phyloP scores from a whole-genome alignment of 2,329 filamentous ascomycete genomes.

The Aspergillus ruber region DNA sequence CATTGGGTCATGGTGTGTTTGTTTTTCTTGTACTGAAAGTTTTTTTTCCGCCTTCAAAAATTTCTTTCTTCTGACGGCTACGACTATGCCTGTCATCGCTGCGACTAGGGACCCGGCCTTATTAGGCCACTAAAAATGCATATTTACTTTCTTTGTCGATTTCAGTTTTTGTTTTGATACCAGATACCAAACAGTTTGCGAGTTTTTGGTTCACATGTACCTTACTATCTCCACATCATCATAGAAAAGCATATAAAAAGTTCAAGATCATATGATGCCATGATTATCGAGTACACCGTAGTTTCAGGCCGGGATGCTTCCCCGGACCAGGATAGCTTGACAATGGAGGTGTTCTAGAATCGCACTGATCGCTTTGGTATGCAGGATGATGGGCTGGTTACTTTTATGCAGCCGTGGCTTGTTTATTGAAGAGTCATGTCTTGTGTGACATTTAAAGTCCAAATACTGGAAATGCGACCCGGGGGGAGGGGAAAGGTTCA shows the following conservation, averaged over 20 bases:
- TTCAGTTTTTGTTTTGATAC: conserved; percentile 4
- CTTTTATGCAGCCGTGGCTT: too few species aligned
- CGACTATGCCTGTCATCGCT: neutral
- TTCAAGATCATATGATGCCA: neutral
- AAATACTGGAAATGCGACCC: too few species aligned
- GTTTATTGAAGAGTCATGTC: too few species aligned
- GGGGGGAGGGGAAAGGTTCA: too few species aligned
- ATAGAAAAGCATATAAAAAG: neutral
- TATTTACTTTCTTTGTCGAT: conserved; percentile 3
- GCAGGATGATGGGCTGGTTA: too few species aligned
- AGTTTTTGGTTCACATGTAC: neutral
- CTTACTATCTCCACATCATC: neutral
- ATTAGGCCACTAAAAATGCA: neutral
- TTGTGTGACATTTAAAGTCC: too few species aligned
- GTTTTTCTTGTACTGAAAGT: conserved; percentile 4
- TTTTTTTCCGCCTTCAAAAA: neutral
- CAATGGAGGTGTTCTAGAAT: too few species aligned
- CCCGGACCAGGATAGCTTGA: too few species aligned
- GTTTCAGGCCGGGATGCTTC: too few species aligned
- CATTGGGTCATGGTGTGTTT: conserved; percentile 10
- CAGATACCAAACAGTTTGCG: conserved; percentile 3
- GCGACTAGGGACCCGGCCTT: neutral
- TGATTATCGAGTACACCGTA: neutral
- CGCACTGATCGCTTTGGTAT: too few species aligned
- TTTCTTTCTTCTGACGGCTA: neutral